Evolutionary conservation across 106 monocot species (phyloP).

Genomic region (Triglochin maritima): DNA sequence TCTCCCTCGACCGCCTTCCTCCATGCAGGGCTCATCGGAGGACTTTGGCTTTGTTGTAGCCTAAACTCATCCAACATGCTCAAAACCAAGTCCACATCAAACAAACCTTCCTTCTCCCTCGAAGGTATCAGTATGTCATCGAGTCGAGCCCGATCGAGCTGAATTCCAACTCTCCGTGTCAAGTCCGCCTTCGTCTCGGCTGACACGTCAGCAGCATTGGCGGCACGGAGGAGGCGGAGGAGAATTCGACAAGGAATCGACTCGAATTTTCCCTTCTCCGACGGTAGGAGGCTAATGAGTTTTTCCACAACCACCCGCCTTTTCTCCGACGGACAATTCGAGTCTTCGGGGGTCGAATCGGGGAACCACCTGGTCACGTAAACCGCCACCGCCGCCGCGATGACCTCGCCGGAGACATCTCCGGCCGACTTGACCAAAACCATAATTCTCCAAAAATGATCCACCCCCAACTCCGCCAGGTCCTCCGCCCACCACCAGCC

Average conservation of each 20-base stretch:
- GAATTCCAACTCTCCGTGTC: conserved; percentile 34
- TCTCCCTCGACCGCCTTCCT: conserved; percentile 10
- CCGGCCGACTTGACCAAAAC: conserved; percentile 49
- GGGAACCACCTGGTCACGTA: conserved; percentile 51
- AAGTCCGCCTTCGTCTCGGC: conserved; percentile 39
- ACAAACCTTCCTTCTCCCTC: conserved; percentile 14
- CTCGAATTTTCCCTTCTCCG: conserved; percentile 26
- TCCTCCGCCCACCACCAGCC: conserved; percentile 55
- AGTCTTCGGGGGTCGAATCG: conserved; percentile 9
- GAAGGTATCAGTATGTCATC: conserved; percentile 50
- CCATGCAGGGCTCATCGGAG: conserved; percentile 37
- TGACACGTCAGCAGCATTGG: conserved; percentile 37
- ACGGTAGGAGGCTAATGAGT: conserved; percentile 46
- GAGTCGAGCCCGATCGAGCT: conserved; percentile 57
- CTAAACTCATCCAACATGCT: conserved; percentile 67
- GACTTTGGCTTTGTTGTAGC: conserved; percentile 46
- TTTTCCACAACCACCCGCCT: conserved; percentile 46
- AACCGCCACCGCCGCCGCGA: conserved; percentile 45
- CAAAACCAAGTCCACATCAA: conserved; percentile 62
- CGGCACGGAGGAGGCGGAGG: conserved; percentile 47
- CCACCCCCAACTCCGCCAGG: conserved; percentile 45
- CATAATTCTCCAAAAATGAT: conserved; percentile 67
- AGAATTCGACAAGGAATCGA: conserved; percentile 50
- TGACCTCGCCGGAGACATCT: conserved; percentile 22
- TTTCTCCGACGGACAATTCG: conserved; percentile 9